Base-by-base conservation (phyloP, 352 stramenopile species). In the Phytopythium cucurbitacearum region DNA sequence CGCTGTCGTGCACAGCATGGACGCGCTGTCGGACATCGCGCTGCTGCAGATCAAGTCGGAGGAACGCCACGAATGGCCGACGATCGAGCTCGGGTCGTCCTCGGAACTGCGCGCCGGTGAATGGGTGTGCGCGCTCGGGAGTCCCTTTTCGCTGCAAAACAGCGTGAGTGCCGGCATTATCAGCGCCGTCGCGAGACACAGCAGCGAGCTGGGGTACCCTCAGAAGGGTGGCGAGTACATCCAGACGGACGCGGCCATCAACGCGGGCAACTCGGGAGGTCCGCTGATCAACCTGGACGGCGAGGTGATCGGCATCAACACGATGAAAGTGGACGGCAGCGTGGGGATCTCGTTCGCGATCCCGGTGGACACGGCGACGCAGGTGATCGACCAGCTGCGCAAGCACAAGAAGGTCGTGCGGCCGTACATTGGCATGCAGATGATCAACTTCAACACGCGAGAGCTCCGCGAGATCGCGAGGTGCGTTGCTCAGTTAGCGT, bases 261-360 rank as follows among this genome's bases (percentile, higher is more conserved):
- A 97, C 64, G 66, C 80, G 36, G 92, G 92, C 45, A 98, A 98
- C 64, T 97, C 85, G 50, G 92, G 92, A 15, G 92, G 92, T 0
- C 92, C 92, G n/a, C 81, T 98, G 35, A 84, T 98, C 44, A 96
- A 97, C 59, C 56, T 98, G 39, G 87, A 97, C 55, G 92, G 92
- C 28, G 72, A 97, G 40, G 90, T 98, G 33, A 95, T 98, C 45
- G 92, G 92, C 37, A 98, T 98, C 64, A 98, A 98, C 69, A 95
- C 87, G 7, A 95, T 98, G 79, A 97, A 97, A 63, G 81, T 97
- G n/a, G 76, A 87, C 53, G 80, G 83, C 13, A 88, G 76, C 50
- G 87, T 87, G 32, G 91, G 91, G 9, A 96, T 98, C 44, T 91
- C 84, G 35, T 98, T 98, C 47, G 92, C 92, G 16, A 98, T 98